These are phyloP conservation scores for Hymenoscyphus repandus DNA, from an alignment of 2,329 filamentous ascomycete genomes.

Conservation along the genomic window DNA sequence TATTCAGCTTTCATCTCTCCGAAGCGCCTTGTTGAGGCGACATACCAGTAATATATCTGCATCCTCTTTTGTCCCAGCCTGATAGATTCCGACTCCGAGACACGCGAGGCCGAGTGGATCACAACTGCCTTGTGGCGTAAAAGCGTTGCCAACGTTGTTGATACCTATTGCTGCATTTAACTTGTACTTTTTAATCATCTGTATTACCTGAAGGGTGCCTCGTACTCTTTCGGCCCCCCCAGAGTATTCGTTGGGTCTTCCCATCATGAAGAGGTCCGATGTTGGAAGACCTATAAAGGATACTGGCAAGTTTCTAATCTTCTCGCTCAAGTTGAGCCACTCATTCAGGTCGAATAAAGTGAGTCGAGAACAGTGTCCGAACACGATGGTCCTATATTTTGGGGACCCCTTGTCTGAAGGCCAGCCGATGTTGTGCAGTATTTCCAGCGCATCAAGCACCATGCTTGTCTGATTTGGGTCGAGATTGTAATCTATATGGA, in stretches of 20 bases:
- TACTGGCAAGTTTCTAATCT: conserved; percentile 51
- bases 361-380: conserved; percentile 66
- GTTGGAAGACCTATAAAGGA: conserved; percentile 66
- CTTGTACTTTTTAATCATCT: conserved; percentile 53
- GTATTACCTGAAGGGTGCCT: conserved; percentile 57
- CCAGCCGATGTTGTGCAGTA: conserved; percentile 49
- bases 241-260: conserved; percentile 31
- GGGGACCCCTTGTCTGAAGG: conserved; percentile 16
- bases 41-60: conserved; percentile 53
- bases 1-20: conserved; percentile 7
- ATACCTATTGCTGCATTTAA: conserved; percentile 58
- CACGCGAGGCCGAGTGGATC: conserved; percentile 61
- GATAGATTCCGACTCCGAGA: conserved; percentile 61
- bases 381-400: conserved; percentile 43
- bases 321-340: conserved; percentile 43
- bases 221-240: conserved; percentile 37
- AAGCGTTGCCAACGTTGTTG: conserved; percentile 72
- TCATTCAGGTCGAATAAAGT: conserved; percentile 48
- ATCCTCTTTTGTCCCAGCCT: conserved; percentile 56
- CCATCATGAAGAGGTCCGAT: conserved; percentile 71
- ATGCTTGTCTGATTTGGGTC: conserved; percentile 43
- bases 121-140: conserved; percentile 63
- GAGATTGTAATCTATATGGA: conserved; percentile 68
- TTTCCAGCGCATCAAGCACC: conserved; percentile 48
- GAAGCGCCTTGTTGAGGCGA: conserved; percentile 5